Conservation (phyloP, 2,329 filamentous ascomycete species). For the Neofusicoccum ribis region DNA sequence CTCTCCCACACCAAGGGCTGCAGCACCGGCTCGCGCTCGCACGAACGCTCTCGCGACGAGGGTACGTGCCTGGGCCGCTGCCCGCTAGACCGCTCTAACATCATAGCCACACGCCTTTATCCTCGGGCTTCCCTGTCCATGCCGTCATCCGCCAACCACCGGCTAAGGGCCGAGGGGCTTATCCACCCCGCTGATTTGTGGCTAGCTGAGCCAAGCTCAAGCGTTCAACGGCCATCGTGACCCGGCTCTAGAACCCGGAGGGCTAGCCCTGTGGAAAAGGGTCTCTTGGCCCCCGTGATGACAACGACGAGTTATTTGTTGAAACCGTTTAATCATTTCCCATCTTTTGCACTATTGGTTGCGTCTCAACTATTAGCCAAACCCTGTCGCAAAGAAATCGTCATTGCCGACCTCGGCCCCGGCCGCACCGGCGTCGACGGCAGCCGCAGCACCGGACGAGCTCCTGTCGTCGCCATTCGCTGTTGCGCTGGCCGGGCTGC, state of each 20-base stretch:
- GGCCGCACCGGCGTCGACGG: not conserved
- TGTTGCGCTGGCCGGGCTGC: constrained; percentile 1
- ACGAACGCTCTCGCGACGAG: too few species aligned
- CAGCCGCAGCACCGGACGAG: not conserved
- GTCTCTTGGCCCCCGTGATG: not conserved
- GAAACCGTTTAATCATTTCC: not conserved
- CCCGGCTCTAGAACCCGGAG: not conserved
- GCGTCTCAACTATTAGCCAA: not conserved
- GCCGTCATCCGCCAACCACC: not conserved
- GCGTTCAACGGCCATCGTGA: not conserved
- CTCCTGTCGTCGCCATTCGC: constrained; percentile 6
- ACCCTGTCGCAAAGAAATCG: constrained; percentile 1
- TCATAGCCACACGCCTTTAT: not conserved
- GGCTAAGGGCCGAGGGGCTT: not conserved
- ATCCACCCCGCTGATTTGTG: constrained; percentile 1
- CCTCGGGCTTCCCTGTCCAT: not conserved
- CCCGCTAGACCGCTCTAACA: not conserved
- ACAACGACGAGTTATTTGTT: not conserved
- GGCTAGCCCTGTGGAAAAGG: not conserved
- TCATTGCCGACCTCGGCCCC: constrained; percentile 5
- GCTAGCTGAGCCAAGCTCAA: constrained; percentile 14
- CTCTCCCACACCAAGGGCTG: too few species aligned
- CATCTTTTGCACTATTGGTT: not conserved
- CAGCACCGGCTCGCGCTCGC: too few species aligned
- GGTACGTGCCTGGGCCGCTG: not conserved